Evolutionary conservation across 805 yeast species (phyloP).

Genomic region (Wickerhamiella kurtzmanii): DNA sequence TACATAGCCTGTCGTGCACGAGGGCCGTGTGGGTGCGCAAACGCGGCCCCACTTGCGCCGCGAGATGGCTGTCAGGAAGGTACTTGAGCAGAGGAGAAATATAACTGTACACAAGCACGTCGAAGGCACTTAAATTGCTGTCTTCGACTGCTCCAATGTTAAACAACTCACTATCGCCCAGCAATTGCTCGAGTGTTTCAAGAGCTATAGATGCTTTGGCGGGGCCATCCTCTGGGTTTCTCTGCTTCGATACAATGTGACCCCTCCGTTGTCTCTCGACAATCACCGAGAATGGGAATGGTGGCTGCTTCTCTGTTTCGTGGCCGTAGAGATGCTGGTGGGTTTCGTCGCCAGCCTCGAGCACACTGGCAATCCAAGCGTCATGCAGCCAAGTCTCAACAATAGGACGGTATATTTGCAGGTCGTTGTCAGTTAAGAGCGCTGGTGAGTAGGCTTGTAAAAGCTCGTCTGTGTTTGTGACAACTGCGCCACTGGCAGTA

Average conservation of each 20-base stretch:
- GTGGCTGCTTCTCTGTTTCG: slow-evolving; percentile 2
- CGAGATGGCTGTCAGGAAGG: slow-evolving; percentile 15
- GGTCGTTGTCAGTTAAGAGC: slow-evolving; percentile 3
- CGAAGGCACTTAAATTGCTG: slow-evolving; percentile 11
- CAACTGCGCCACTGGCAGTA: slow-evolving; percentile 1
- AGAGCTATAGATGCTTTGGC: slow-evolving; percentile 8
- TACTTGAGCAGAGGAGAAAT: slow-evolving; percentile 12
- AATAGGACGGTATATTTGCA: slow-evolving; percentile 6
- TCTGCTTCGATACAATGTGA: slow-evolving; percentile 6
- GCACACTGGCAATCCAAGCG: slow-evolving; percentile 16
- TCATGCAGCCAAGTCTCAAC: slow-evolving; percentile 14
- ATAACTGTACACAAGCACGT: slow-evolving; percentile 18
- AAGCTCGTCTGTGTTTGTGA: slow-evolving; percentile 6
- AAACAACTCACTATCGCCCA: slow-evolving; percentile 1
- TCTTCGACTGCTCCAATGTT: background rate
- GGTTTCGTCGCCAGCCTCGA: slow-evolving; percentile 5
- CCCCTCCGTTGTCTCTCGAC: slow-evolving; percentile 7
- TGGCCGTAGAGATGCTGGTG: background rate
- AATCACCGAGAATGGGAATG: slow-evolving; percentile 13
- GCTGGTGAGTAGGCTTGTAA: slow-evolving; percentile 5
- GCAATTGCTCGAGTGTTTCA: slow-evolving; percentile 1
- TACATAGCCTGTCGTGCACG: slow-evolving; percentile 5
- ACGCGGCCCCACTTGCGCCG: slow-evolving; percentile 12
- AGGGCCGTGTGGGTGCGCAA: slow-evolving; percentile 12
- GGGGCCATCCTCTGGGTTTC: slow-evolving; percentile 6